These are phyloP conservation scores for Diaporthe sp. DNA, from an alignment of 2,329 filamentous ascomycete genomes.

Conservation along the genomic window DNA sequence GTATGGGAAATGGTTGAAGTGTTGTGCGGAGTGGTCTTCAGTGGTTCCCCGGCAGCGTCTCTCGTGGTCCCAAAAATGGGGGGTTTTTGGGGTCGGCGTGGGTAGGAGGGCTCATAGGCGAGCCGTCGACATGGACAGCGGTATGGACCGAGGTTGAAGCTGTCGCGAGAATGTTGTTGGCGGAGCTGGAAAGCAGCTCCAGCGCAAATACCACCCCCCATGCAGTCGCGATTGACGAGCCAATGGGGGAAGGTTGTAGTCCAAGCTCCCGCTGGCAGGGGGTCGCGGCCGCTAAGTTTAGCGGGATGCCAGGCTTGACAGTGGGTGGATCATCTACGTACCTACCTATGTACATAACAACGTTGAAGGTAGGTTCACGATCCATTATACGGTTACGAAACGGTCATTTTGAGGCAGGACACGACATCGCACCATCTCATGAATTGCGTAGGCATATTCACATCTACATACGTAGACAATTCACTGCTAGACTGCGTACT, in stretches of 20 bases:
- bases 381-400: neutral
- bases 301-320: conserved; percentile 22
- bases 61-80: neutral
- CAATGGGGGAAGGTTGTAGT: conserved; percentile 19
- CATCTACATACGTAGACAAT: neutral
- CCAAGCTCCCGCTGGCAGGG: conserved; percentile 19
- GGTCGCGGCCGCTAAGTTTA: conserved; percentile 20
- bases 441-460: neutral
- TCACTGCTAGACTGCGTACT: neutral
- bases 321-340: neutral
- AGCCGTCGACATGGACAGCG: neutral
- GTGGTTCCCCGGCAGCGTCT: no score
- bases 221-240: conserved; percentile 31
- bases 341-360: neutral
- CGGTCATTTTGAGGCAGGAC: neutral
- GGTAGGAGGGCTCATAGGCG: neutral
- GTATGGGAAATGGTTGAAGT: no score
- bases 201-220: neutral
- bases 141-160: conserved; percentile 1
- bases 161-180: conserved; percentile 13
- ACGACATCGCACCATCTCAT: neutral
- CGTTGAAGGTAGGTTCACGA: no score
- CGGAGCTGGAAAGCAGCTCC: neutral
- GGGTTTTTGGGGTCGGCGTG: neutral
- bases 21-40: neutral